Base-by-base conservation (phyloP, 2,329 filamentous ascomycete species). In the Colletotrichum theobromicola region DNA sequence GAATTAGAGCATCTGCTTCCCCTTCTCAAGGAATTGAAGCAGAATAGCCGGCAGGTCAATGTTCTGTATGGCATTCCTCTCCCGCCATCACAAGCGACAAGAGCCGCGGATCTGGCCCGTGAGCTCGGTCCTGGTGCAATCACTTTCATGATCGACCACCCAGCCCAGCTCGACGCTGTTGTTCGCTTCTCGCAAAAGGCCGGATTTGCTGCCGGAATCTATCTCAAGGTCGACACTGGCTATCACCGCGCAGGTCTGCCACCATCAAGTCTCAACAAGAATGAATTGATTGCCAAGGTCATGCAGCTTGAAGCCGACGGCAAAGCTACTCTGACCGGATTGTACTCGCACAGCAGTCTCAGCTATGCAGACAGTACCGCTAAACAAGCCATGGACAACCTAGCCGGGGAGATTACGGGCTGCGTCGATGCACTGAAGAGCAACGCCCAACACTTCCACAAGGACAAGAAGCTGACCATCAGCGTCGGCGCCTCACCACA, bases 41-140 rank as follows among this genome's bases (percentile, higher is more conserved):
- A 71, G 0, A 37, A 62, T 3, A 77, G 78, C 2, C 79, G 81
- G 1, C 28, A 58, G 1, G 58, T 81, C 3, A 80, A 76, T 42
- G 80, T 93, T 1, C 87, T 93, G 3, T 93, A 93, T 76, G 92
- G 91, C 0, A 83, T 93, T 0, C 92, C 92, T 0, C 80, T 92
- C 1, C 85, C 90, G 0, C 86, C 87, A 5, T 93, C 91, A 2
- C 84, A 87, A 3, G 81, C 92, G 0, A 78, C 83, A 0, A 86
- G 90, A 1, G 82, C 93, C 0, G 85, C 88, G 0, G 70, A 76
- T 0, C 77, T 93, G 0, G 88, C 86, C 1, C 76, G 79, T 0
- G 74, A 84, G 2, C 82, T 93, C 0, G 86, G 88, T 0, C 77
- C 83, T 0, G 82, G 83, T 0, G 87, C 84, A 4, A 81, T 93